Evolutionary conservation across 2,329 filamentous ascomycete genomes (phyloP), one percentile per base, ranked within the genome.

Genomic region (Claviceps sp.): DNA sequence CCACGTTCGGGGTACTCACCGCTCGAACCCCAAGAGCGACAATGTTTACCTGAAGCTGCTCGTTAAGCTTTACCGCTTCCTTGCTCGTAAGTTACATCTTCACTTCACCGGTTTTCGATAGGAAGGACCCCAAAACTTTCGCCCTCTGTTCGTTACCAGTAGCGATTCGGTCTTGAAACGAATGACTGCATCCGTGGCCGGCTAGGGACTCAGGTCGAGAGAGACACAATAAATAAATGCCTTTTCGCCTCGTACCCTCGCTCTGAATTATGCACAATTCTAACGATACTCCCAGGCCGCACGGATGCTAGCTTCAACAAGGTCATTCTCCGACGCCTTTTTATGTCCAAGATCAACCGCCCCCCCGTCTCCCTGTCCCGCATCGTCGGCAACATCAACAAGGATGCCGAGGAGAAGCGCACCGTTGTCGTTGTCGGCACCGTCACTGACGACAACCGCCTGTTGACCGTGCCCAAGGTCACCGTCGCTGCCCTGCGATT

Each of bases 261-360:
- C 30, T 11, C 30, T 34, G 30, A 4, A 11, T 34, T 4, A 11
- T 37, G 18, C 30, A 11, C 3, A 41, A 59, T 41, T 56, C 58
- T 50, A 48, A 48, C 24, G 7, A 4, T 3, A 44, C 5, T 51
- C 40, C 1, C 65, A 94, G 88, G 89, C 76, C 90, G 93, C 70
- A 98, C 93, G 71, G 93, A 97, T 73, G 82, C 89, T 61, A 82
- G 81, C 77, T 98, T 98, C 87, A 98, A 98, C 87, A 94, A 95
- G 81, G 87, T 93, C 67, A 83, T 98, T 70, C 87, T 98, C 67
- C 89, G 91, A 72, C 88, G 93, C 68, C 86, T 98, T 57, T 95
- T 95, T 71, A 95, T 93, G 88, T 95, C 89, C 73, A 89, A 90
- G 76, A 95, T 94, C 77, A 97, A 97, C 87, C 87, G 90, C 65